Base-by-base conservation (phyloP, 768 basidiomycete genomes). In the Lactarius deliciosus region DNA sequence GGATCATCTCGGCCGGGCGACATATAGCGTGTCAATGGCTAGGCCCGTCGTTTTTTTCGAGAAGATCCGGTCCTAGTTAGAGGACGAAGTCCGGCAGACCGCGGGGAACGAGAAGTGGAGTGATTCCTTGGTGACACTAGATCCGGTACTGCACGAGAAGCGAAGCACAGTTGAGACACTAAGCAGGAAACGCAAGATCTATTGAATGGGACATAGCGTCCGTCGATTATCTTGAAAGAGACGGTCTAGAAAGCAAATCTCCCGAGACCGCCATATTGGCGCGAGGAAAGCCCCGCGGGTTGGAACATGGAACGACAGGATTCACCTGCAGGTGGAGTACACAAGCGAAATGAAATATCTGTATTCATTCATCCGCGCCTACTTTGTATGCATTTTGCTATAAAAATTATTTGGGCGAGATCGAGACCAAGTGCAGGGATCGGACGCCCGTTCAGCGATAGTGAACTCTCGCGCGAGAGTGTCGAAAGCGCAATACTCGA, bases 171-270 rank as follows among this genome's bases (percentile, higher is more conserved):
- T 11, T 55, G 40, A 60, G 45, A 61, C 57, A n/a, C 50, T 38
- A 41, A 57, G 38, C 15, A 36, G 53, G 65, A 54, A 57, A 66
- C 40, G n/a, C 66, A 32, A 64, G 62, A 43, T 58, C 63, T 60
- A 63, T 57, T 58, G 50, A 66, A 54, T 28, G 50, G 66, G 40
- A 47, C 43, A 64, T 50, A 60, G 63, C 43, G 30, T 25, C 61
- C 47, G 66, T 68, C 63, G 63, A 68, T 63, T 68, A 25, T 43
- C 61, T 53, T 60, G 34, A 57, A 60, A 28, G 34, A 45, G 61
- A 22, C 66, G 62, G 62, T 57, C 50, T 68, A 58, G 66, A 45
- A 56, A 64, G 66, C 53, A 68, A 64, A 68, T 68, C 66, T 40
- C 32, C 66, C 66, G 66, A 64, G 62, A 32, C 66, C 62, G 54